phyloP scores from a whole-genome alignment of 352 stramenopile species.

The Pythium dissotocum region DNA sequence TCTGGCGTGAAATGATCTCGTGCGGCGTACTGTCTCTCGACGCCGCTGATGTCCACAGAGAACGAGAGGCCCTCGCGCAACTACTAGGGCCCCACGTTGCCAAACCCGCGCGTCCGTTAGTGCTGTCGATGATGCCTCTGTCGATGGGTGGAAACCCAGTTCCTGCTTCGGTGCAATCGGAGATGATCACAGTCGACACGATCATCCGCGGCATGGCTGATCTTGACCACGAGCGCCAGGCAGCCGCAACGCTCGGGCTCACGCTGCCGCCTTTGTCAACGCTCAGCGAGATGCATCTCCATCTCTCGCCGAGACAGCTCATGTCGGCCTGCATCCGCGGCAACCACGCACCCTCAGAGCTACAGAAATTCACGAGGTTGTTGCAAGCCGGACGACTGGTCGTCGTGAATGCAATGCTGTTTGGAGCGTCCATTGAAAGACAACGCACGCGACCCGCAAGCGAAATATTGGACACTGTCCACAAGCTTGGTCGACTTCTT shows the following conservation, averaged over 20 bases:
- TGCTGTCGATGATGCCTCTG: not conserved
- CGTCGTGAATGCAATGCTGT: not conserved
- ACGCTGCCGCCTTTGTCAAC: not conserved
- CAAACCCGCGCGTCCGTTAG: not conserved
- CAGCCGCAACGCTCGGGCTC: not conserved
- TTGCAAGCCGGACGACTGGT: not conserved
- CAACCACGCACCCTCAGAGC: not conserved
- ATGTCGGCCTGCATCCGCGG: not conserved
- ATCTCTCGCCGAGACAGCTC: not conserved
- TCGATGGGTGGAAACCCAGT: too few relatives aligned
- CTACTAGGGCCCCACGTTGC: not conserved
- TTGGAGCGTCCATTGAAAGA: not conserved
- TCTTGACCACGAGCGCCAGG: not conserved
- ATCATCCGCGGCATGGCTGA: not conserved
- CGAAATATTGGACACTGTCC: not conserved
- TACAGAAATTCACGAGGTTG: not conserved
- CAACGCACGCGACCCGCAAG: not conserved
- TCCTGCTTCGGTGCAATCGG: too few relatives aligned
- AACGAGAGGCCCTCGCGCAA: not conserved
- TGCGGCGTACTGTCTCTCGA: not conserved
- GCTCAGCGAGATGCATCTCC: not conserved
- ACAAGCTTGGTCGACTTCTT: not conserved
- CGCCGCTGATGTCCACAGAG: not conserved
- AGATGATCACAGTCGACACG: not conserved
- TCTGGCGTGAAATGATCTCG: constrained; percentile 8